phyloP scores from a whole-genome alignment of 2,329 filamentous ascomycete species.

The Talaromyces islandicus region DNA sequence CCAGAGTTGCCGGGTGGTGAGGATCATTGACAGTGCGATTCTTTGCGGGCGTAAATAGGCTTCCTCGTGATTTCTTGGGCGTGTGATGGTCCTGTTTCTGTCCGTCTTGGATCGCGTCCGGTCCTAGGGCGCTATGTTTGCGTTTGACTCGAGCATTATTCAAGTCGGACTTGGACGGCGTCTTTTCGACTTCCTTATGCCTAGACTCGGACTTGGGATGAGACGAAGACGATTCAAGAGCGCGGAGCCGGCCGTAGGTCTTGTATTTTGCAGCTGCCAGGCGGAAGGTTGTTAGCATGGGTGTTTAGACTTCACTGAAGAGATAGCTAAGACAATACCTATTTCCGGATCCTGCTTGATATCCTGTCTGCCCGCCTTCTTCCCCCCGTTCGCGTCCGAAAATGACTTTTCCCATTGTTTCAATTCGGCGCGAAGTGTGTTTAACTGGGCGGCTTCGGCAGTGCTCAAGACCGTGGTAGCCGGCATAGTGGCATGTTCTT shows the following conservation, averaged over 20 bases:
- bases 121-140: constrained; percentile 24
- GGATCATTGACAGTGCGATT: background rate
- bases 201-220: constrained; percentile 6
- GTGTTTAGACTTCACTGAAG: background rate
- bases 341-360: constrained; percentile 43
- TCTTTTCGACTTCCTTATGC: constrained; percentile 17
- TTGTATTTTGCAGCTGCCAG: constrained; percentile 43
- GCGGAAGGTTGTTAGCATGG: background rate
- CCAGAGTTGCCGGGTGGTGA: constrained; percentile 33
- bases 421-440: constrained; percentile 35
- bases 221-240: constrained; percentile 21
- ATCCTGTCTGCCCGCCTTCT: constrained; percentile 41
- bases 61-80: constrained; percentile 7
- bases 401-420: constrained; percentile 46
- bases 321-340: constrained; percentile 21
- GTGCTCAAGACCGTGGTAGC: constrained; percentile 17
- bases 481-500: constrained; percentile 18
- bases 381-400: constrained; percentile 35
- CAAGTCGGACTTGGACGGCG: constrained; percentile 15
- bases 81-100: background rate
- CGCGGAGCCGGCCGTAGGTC: constrained; percentile 38
- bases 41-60: constrained; percentile 31
- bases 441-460: constrained; percentile 22
- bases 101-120: constrained; percentile 12
- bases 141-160: constrained; percentile 22